A percentile compares a stretch with the other conserved stretches of the same genome.
These are phyloP conservation scores for Aspergillus spinulosporus DNA, from an alignment of 2,329 filamentous ascomycete genomes.

Conservation along the genomic window DNA sequence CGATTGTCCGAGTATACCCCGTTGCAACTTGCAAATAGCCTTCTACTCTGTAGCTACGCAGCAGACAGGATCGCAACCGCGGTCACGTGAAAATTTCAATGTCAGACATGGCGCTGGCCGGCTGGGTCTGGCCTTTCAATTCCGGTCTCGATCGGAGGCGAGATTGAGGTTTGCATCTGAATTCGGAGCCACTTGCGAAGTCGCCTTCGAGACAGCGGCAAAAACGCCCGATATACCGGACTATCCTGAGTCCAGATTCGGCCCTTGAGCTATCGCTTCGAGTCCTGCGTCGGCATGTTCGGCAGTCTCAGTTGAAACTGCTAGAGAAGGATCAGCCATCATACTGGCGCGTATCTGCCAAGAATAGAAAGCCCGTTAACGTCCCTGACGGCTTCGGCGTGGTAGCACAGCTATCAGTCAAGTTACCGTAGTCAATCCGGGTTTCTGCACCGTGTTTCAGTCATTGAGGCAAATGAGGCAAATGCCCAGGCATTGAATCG, in stretches of 20 bases:
- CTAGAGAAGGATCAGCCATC: not conserved
- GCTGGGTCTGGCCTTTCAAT: not conserved
- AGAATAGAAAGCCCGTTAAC: not conserved
- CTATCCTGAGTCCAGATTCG: not conserved
- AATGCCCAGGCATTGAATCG: not conserved
- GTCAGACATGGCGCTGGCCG: slow-evolving; percentile 4
- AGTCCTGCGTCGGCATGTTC: not conserved
- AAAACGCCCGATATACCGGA: not conserved
- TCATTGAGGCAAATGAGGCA: not conserved
- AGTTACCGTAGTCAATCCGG: not conserved
- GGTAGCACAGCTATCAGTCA: not conserved
- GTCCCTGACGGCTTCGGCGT: not conserved
- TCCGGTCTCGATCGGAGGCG: not conserved
- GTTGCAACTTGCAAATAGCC: no score
- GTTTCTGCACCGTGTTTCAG: not conserved
- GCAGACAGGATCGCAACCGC: slow-evolving; percentile 8
- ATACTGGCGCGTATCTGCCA: not conserved
- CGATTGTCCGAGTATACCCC: not conserved
- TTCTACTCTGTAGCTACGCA: not conserved
- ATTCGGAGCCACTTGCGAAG: slow-evolving; percentile 2
- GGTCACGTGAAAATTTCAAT: slow-evolving; percentile 8
- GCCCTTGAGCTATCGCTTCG: not conserved
- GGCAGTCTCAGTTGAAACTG: slow-evolving; percentile 6
- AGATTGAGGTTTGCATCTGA: not conserved
- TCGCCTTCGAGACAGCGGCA: not conserved